phyloP scores from a whole-genome alignment of 1,284 basidiomycete genomes.

The Ustilago cynodontis region DNA sequence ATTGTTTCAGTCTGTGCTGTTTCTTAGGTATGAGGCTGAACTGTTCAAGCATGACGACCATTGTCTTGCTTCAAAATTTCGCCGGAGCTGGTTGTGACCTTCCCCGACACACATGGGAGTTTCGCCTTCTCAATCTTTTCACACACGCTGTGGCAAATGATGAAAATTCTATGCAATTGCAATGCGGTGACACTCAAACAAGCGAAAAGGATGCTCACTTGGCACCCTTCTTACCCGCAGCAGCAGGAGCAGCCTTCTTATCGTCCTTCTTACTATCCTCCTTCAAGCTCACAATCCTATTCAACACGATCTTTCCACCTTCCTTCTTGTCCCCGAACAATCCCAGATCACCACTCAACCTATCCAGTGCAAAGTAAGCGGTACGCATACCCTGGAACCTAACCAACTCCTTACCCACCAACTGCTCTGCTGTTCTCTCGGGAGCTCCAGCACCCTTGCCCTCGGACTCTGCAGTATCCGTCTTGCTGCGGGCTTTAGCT shows the following conservation, averaged over 20 bases:
- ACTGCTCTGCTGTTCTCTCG: slow-evolving; percentile 77
- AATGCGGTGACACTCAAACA: background rate
- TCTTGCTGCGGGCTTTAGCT: slow-evolving; percentile 39
- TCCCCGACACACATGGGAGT: too few relatives aligned
- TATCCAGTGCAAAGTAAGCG: slow-evolving; percentile 94
- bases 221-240: slow-evolving; percentile 22
- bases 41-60: too few relatives aligned
- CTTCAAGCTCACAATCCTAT: slow-evolving; percentile 93
- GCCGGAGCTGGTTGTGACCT: too few relatives aligned
- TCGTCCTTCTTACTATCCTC: slow-evolving; percentile 76
- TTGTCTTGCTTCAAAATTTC: too few relatives aligned
- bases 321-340: slow-evolving; percentile 72
- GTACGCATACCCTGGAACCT: slow-evolving; percentile 96
- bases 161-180: slow-evolving; percentile 1
- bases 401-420: slow-evolving; percentile 91
- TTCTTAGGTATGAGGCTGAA: too few relatives aligned
- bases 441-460: slow-evolving; percentile 48
- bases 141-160: background rate
- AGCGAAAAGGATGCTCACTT: background rate
- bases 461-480: slow-evolving; percentile 19
- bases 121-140: too few relatives aligned
- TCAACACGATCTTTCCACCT: slow-evolving; percentile 86
- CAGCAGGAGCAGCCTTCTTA: slow-evolving; percentile 19
- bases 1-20: too few relatives aligned
- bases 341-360: slow-evolving; percentile 73